Conservation (phyloP, 2,329 filamentous ascomycete species). For the Neonectria magnoliae region DNA sequence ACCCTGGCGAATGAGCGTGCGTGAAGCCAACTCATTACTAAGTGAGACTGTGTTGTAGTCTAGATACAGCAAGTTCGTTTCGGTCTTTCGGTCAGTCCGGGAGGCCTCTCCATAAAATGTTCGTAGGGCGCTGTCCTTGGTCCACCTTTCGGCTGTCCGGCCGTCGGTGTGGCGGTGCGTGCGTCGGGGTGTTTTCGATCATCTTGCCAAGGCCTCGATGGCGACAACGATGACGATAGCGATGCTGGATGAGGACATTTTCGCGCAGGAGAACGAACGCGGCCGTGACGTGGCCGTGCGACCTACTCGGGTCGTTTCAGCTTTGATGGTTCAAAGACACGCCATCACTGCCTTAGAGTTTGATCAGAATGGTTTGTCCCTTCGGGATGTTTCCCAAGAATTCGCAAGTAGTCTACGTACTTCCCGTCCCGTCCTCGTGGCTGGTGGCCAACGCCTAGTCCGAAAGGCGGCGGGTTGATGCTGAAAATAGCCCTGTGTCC, state of each 20-base stretch:
- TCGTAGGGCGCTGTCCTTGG: background rate
- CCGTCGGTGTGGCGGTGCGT: background rate
- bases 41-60: too few species aligned
- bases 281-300: background rate
- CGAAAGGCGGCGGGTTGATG: background rate
- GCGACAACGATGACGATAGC: too few species aligned
- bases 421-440: background rate
- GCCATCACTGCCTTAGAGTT: too few species aligned
- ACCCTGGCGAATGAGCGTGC: background rate
- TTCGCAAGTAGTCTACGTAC: too few species aligned
- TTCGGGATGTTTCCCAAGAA: background rate
- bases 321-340: too few species aligned
- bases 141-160: background rate
- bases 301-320: background rate
- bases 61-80: too few species aligned
- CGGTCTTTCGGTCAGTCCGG: background rate
- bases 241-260: too few species aligned
- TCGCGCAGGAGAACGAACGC: too few species aligned
- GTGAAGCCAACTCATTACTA: too few species aligned
- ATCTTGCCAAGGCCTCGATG: background rate
- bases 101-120: background rate
- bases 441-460: background rate
- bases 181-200: background rate
- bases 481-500: background rate
- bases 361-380: too few species aligned